Conservation (phyloP, 805 yeast species). For the Wickerhamiella spandovensis region DNA sequence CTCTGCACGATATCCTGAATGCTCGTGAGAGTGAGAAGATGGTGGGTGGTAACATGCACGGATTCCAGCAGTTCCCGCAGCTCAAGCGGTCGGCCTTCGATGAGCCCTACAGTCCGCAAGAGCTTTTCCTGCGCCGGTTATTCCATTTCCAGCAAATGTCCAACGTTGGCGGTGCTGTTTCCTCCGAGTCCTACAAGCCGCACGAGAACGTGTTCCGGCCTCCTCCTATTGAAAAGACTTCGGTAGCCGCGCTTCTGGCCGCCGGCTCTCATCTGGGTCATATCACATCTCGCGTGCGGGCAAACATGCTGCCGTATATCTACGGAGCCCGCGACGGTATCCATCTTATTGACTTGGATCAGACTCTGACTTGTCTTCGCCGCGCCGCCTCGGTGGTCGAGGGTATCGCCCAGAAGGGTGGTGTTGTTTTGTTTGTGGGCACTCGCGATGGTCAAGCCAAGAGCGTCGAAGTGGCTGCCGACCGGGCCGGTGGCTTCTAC, state of each 20-base stretch:
- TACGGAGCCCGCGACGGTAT: slow-evolving; percentile 85
- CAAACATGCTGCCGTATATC: slow-evolving; percentile 72
- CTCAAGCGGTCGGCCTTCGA: slow-evolving; percentile 46
- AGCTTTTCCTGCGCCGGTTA: slow-evolving; percentile 59
- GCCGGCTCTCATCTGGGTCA: slow-evolving; percentile 96
- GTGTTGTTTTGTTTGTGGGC: slow-evolving; percentile 73
- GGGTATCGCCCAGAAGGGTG: slow-evolving; percentile 74
- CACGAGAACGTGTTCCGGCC: slow-evolving; percentile 54
- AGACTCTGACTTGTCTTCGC: slow-evolving; percentile 60
- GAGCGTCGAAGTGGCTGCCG: slow-evolving; percentile 67
- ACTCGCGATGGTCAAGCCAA: slow-evolving; percentile 65
- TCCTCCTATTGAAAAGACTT: slow-evolving; percentile 38
- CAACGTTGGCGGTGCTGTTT: slow-evolving; percentile 49
- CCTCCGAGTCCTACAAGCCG: slow-evolving; percentile 42
- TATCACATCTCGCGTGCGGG: slow-evolving; percentile 53
- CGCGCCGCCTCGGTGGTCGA: slow-evolving; percentile 77
- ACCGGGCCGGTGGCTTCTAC: slow-evolving; percentile 63
- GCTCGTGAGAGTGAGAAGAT: neutral
- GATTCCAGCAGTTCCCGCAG: slow-evolving; percentile 37
- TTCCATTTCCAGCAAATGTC: slow-evolving; percentile 45
- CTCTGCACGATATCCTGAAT: slow-evolving; percentile 2
- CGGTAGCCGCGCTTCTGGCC: slow-evolving; percentile 62
- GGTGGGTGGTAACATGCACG: slow-evolving; percentile 13
- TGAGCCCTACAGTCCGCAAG: slow-evolving; percentile 64
- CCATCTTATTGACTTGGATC: slow-evolving; percentile 79